Percentiles rank a stretch among this genome's conserved stretches.
Evolutionary conservation across 768 basidiomycete species (phyloP).

Genomic region (Leucocoprinus leucothites): DNA sequence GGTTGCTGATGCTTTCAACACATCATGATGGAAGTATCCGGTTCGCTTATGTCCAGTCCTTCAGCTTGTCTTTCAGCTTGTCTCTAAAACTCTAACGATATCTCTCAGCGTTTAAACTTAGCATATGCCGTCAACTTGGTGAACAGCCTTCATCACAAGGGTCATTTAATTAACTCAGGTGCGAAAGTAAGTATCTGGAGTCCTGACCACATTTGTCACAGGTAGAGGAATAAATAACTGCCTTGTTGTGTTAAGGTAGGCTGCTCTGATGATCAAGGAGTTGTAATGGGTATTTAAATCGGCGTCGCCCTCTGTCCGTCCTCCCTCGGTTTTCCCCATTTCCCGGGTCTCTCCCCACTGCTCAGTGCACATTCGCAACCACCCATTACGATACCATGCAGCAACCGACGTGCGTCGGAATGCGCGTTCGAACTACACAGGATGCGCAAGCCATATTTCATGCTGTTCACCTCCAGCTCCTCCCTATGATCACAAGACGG

Average conservation of each 20-base stretch:
- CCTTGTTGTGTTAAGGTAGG: slow-evolving; percentile 21
- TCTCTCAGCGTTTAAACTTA: slow-evolving; percentile 6
- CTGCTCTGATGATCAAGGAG: slow-evolving; percentile 24
- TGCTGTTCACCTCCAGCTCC: slow-evolving; percentile 52
- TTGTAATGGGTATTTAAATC: slow-evolving; percentile 12
- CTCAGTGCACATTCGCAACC: background rate
- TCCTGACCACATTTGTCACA: slow-evolving; percentile 5
- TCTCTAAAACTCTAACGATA: slow-evolving; percentile 8
- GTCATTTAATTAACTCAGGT: slow-evolving; percentile 3
- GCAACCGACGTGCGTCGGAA: slow-evolving; percentile 60
- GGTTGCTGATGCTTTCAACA: background rate
- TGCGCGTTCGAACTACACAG: slow-evolving; percentile 59
- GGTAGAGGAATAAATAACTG: background rate
- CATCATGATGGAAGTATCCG: slow-evolving; percentile 1
- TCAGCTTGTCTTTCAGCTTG: too few relatives aligned
- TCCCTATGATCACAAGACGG: slow-evolving; percentile 68
- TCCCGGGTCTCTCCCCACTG: background rate
- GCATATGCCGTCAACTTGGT: background rate
- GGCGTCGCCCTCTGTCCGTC: background rate
- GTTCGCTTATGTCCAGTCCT: background rate
- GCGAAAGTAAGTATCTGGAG: slow-evolving; percentile 11
- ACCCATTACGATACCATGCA: slow-evolving; percentile 41
- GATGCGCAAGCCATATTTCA: slow-evolving; percentile 79
- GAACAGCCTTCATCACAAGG: slow-evolving; percentile 10
- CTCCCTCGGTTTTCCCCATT: slow-evolving; percentile 1